Conservation (phyloP, 75 land plant genomes). For the Larix kaempferi region DNA sequence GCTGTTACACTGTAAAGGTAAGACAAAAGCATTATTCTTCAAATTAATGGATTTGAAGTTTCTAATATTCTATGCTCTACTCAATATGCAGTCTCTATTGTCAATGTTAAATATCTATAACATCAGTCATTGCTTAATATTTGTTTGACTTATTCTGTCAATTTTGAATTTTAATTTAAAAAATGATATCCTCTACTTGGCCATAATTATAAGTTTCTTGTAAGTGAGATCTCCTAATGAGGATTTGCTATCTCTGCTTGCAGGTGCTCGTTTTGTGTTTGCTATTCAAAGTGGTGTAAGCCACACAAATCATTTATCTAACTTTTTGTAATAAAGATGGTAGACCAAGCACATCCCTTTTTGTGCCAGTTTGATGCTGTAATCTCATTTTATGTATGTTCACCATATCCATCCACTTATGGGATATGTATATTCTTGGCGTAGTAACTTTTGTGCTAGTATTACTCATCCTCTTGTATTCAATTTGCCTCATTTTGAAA, state of each 20-base stretch:
- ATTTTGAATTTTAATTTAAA: not conserved
- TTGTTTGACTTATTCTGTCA: not conserved
- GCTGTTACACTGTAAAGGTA: not conserved
- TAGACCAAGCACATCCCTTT: constrained; percentile 6
- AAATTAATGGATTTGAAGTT: not conserved
- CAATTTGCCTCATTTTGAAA: not conserved
- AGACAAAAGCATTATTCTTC: not conserved
- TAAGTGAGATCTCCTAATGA: not conserved
- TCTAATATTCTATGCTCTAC: constrained; percentile 1
- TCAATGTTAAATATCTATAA: not conserved
- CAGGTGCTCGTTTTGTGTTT: constrained; percentile 1
- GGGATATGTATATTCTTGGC: constrained; percentile 5
- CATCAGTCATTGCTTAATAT: not conserved
- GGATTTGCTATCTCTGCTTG: not conserved
- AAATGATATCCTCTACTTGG: not conserved
- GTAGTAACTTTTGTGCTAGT: constrained; percentile 7
- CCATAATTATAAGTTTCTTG: too few species aligned
- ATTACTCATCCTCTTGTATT: not conserved
- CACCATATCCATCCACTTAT: not conserved
- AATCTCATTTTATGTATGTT: not conserved
- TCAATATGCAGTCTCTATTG: not conserved
- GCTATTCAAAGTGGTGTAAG: constrained; percentile 10
- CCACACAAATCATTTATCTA: constrained; percentile 1
- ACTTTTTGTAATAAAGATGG: constrained; percentile 5
- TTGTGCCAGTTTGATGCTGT: not conserved